Percentiles rank a stretch among this genome's conserved stretches.
Evolutionary conservation across 805 yeast species (phyloP).

Genomic region (Yarrowia sp.): DNA sequence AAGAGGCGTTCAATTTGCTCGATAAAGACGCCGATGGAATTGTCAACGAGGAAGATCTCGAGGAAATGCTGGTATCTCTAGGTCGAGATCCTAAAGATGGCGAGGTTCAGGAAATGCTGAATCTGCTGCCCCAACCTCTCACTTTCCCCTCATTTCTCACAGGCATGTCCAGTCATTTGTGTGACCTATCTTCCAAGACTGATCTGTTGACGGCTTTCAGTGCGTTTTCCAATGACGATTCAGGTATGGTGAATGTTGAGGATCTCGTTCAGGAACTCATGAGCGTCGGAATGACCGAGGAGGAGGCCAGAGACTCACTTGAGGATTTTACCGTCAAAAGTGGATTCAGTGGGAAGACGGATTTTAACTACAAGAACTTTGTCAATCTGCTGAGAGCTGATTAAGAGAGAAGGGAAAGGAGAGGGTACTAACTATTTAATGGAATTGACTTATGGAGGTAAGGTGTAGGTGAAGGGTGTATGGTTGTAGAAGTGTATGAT

Average conservation of each 20-base stretch:
- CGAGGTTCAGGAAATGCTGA: constrained; percentile 60
- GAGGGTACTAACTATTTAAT: constrained; percentile 6
- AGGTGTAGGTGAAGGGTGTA: too few species aligned
- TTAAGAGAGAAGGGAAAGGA: background rate
- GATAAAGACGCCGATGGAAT: constrained; percentile 83
- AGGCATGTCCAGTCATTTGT: constrained; percentile 63
- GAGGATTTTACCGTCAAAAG: constrained; percentile 60
- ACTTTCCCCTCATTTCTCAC: constrained; percentile 72
- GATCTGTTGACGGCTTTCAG: constrained; percentile 67
- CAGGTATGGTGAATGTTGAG: constrained; percentile 56
- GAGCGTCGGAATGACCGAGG: constrained; percentile 53
- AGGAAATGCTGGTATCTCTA: constrained; percentile 55
- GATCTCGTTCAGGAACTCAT: constrained; percentile 60
- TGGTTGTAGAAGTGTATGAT: too few species aligned
- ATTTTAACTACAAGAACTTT: constrained; percentile 70
- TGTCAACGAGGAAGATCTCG: constrained; percentile 50
- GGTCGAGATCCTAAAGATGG: constrained; percentile 53
- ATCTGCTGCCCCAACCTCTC: constrained; percentile 52
- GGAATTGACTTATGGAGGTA: background rate
- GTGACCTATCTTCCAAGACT: constrained; percentile 58
- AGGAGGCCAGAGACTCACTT: constrained; percentile 58
- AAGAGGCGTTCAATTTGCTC: constrained; percentile 78
- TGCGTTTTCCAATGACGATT: constrained; percentile 54
- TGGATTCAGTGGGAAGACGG: constrained; percentile 60
- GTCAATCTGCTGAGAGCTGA: constrained; percentile 49